Evolutionary conservation across 2,329 filamentous ascomycete genomes (phyloP).

Genomic region (Lasiodiplodia theobromae): DNA sequence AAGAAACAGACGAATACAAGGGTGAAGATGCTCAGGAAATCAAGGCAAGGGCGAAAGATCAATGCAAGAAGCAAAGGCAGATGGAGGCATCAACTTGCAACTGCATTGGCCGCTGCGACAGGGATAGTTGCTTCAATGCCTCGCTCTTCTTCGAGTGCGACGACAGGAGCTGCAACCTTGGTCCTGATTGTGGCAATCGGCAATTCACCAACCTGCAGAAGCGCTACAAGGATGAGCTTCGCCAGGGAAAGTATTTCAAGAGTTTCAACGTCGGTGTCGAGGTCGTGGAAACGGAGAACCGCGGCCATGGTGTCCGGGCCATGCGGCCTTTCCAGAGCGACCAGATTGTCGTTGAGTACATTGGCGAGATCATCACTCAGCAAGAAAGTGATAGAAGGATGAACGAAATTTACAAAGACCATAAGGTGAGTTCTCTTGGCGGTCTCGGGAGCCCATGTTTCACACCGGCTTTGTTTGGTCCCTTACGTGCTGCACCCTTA

Average conservation of each 20-base stretch:
- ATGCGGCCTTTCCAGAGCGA: conserved; percentile 86
- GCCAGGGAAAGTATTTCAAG: conserved; percentile 66
- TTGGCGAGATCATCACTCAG: conserved; percentile 96
- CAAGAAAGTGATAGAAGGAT: conserved; percentile 92
- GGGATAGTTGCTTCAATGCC: conserved; percentile 89
- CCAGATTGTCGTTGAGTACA: conserved; percentile 98
- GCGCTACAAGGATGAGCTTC: conserved; percentile 27
- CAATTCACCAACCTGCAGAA: conserved; percentile 80
- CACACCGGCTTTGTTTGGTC: neutral
- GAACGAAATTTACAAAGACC: conserved; percentile 92
- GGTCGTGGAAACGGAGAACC: conserved; percentile 86
- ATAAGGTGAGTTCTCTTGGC: conserved; percentile 69
- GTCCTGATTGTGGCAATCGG: conserved; percentile 83
- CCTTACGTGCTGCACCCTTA: neutral
- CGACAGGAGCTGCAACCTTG: conserved; percentile 82
- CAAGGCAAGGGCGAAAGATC: conserved; percentile 37
- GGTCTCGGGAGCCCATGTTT: neutral
- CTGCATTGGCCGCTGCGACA: conserved; percentile 56
- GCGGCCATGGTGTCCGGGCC: conserved; percentile 89
- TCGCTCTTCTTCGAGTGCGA: conserved; percentile 99
- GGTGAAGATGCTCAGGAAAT: conserved; percentile 38
- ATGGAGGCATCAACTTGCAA: conserved; percentile 74
- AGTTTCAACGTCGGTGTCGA: conserved; percentile 88
- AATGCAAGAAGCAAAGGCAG: conserved; percentile 80
- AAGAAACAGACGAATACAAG: conserved; percentile 27